A percentile compares a stretch with the other conserved stretches of the same genome.
Conservation (phyloP, 768 basidiomycete species). For the Termitomyces sp. region DNA sequence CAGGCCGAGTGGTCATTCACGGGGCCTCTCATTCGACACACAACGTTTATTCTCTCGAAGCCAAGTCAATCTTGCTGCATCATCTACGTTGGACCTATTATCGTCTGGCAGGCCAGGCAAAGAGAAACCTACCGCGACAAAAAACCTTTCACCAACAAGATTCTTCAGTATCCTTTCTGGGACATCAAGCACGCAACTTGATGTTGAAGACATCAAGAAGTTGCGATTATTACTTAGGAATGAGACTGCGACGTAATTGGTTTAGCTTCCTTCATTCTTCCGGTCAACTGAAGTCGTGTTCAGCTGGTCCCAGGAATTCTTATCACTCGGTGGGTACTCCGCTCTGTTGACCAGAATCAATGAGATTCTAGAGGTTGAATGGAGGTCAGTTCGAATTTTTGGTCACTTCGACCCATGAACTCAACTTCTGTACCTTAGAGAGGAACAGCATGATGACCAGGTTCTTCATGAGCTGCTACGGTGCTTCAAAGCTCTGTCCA, state of each 20-base stretch:
- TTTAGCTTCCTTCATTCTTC: neutral
- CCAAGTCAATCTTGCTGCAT: slow-evolving; percentile 40
- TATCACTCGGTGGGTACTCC: slow-evolving; percentile 79
- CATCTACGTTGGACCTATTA: slow-evolving; percentile 38
- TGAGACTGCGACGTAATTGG: slow-evolving; percentile 74
- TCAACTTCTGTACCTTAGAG: slow-evolving; percentile 41
- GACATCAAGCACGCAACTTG: slow-evolving; percentile 68
- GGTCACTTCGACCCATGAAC: neutral
- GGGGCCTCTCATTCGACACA: slow-evolving; percentile 60
- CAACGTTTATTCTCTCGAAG: slow-evolving; percentile 46
- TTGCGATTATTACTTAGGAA: slow-evolving; percentile 82
- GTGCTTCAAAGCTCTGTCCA: slow-evolving; percentile 91
- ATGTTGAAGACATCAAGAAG: slow-evolving; percentile 85
- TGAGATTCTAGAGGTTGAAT: slow-evolving; percentile 92
- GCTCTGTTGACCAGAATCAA: slow-evolving; percentile 79
- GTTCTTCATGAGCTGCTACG: slow-evolving; percentile 87
- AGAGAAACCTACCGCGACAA: slow-evolving; percentile 43
- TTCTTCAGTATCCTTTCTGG: slow-evolving; percentile 64
- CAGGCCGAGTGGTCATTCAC: slow-evolving; percentile 40
- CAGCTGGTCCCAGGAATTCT: slow-evolving; percentile 89
- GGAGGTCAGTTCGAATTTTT: slow-evolving; percentile 59
- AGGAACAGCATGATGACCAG: slow-evolving; percentile 97
- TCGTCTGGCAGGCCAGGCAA: slow-evolving; percentile 35
- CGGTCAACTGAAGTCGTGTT: neutral
- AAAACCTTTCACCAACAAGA: slow-evolving; percentile 55